Conservation (phyloP, 2,329 filamentous ascomycete species). For the Emergomyces africanus region DNA sequence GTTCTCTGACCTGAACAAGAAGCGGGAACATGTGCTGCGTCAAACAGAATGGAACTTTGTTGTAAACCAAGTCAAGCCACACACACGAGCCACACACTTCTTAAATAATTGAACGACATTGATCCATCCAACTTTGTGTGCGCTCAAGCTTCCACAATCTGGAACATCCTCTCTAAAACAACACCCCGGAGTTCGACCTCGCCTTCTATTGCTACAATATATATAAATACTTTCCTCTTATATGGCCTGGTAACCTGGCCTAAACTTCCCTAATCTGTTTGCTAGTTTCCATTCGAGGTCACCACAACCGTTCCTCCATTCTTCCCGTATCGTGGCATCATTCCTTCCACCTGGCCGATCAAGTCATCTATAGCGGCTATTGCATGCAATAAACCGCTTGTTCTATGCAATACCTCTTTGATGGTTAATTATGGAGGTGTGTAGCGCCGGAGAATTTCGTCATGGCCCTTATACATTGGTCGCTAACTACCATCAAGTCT, state of each 20-base stretch:
- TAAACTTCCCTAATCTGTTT: background rate
- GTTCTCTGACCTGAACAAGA: background rate
- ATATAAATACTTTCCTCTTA: background rate
- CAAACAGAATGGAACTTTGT: too few species aligned
- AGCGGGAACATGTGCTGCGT: too few species aligned
- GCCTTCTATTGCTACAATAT: background rate
- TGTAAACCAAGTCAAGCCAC: background rate
- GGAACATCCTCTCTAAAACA: background rate
- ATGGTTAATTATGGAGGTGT: background rate
- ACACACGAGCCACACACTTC: background rate
- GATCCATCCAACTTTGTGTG: background rate
- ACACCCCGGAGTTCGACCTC: background rate
- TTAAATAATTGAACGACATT: background rate
- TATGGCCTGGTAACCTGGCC: too few species aligned
- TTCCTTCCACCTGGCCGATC: background rate
- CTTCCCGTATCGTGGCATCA: background rate
- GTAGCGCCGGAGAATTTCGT: background rate
- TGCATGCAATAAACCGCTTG: background rate
- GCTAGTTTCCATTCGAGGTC: background rate
- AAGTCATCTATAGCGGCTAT: too few species aligned
- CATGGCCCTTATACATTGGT: background rate
- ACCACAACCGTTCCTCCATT: background rate
- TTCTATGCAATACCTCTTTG: background rate
- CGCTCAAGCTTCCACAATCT: background rate
- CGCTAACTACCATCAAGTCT: conserved; percentile 3